phyloP scores from a whole-genome alignment of 2,329 filamentous ascomycete genomes.

The Sodiomyces alkalinus region DNA sequence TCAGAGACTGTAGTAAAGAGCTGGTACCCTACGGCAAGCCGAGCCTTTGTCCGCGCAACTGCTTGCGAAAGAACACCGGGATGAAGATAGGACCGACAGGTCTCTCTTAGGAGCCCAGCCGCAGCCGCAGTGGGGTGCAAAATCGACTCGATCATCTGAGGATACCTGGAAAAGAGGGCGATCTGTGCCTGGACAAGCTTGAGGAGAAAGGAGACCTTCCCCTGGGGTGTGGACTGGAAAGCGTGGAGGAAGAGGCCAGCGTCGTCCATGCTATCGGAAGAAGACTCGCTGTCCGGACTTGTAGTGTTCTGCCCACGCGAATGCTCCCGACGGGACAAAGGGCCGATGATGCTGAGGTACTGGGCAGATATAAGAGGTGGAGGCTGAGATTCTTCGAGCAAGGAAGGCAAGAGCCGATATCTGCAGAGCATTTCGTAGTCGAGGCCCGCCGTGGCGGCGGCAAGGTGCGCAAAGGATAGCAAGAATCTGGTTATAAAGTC shows the following conservation, averaged over 20 bases:
- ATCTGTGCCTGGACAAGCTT: constrained; percentile 25
- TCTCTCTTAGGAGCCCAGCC: constrained; percentile 17
- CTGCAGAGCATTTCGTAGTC: background rate
- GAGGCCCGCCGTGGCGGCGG: background rate
- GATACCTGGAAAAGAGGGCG: constrained; percentile 24
- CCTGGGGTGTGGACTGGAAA: constrained; percentile 24
- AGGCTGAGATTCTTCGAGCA: constrained; percentile 15
- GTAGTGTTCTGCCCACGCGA: constrained; percentile 7
- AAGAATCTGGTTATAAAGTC: too few relatives aligned
- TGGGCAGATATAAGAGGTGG: constrained; percentile 24
- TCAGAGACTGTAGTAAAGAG: constrained; percentile 27
- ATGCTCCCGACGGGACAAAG: constrained; percentile 11
- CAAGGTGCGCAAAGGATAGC: background rate
- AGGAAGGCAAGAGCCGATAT: background rate
- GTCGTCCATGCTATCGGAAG: constrained; percentile 8
- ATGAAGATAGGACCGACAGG: too few relatives aligned
- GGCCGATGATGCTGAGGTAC: constrained; percentile 30
- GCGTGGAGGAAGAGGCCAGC: constrained; percentile 22
- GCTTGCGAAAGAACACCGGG: too few relatives aligned
- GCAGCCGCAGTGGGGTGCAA: constrained; percentile 20
- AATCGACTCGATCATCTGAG: constrained; percentile 30
- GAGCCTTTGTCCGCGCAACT: constrained; percentile 16
- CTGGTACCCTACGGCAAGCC: constrained; percentile 23
- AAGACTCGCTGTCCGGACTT: constrained; percentile 14
- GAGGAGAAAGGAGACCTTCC: constrained; percentile 25